Percentiles rank a stretch among this genome's conserved stretches.
These are phyloP conservation scores for Apiospora pterosperma DNA, from an alignment of 2,329 filamentous ascomycete species.

Conservation along the genomic window DNA sequence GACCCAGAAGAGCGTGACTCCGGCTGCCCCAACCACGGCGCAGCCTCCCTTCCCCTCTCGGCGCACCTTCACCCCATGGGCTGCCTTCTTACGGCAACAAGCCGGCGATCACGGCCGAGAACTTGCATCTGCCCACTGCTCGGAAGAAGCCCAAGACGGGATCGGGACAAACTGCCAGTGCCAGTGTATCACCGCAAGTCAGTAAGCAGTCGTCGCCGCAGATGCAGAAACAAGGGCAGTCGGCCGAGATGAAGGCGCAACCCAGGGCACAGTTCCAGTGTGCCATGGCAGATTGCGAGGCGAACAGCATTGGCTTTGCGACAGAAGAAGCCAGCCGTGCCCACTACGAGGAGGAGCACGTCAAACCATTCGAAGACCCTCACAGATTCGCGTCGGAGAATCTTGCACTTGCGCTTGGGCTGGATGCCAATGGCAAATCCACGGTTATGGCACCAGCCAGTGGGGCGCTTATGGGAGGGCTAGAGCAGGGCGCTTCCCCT, in stretches of 20 bases:
- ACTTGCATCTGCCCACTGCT: conserved; percentile 50
- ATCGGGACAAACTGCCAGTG: conserved; percentile 35
- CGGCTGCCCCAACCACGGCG: conserved; percentile 54
- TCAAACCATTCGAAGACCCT: conserved; percentile 53
- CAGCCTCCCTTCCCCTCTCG: conserved; percentile 55
- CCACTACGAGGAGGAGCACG: conserved; percentile 59
- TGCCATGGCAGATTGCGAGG: conserved; percentile 53
- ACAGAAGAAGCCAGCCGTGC: conserved; percentile 50
- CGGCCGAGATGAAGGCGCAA: conserved; percentile 27
- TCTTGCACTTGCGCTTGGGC: conserved; percentile 44
- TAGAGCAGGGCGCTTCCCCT: conserved; percentile 24
- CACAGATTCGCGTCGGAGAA: conserved; percentile 49
- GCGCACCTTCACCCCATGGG: conserved; percentile 55
- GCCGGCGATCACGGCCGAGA: conserved; percentile 48
- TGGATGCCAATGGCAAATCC: conserved; percentile 47
- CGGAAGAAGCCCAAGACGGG: conserved; percentile 54
- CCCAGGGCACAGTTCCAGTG: conserved; percentile 46
- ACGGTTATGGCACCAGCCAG: background rate
- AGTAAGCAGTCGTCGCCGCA: conserved; percentile 47
- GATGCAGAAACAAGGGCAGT: conserved; percentile 29
- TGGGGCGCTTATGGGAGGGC: background rate
- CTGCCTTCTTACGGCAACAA: conserved; percentile 53
- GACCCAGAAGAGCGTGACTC: conserved; percentile 45
- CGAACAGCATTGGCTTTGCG: conserved; percentile 44
- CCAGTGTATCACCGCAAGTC: conserved; percentile 45